Conservation (phyloP, 768 basidiomycete species). For the Amylocystis lapponica region DNA sequence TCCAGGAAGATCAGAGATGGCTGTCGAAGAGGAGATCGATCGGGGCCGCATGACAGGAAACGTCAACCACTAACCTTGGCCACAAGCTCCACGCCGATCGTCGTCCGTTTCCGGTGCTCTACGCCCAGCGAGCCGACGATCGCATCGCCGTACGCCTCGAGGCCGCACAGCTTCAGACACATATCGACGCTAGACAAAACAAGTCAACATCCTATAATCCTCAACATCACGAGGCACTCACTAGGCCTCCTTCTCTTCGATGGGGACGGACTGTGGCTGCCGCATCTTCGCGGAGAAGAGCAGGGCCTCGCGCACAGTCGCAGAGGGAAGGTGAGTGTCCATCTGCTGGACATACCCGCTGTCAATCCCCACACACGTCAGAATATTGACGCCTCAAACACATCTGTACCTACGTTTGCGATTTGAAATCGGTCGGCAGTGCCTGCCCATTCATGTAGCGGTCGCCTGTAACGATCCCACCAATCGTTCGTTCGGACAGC, state of each 20-base stretch:
- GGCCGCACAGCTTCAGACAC: conserved; percentile 56
- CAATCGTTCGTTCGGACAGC: conserved; percentile 34
- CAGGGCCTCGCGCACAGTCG: conserved; percentile 78
- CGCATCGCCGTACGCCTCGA: conserved; percentile 61
- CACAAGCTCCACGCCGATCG: conserved; percentile 83
- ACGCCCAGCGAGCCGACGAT: conserved; percentile 62
- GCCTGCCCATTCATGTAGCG: conserved; percentile 40
- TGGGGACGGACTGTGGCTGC: conserved; percentile 59
- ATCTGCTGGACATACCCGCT: conserved; percentile 85
- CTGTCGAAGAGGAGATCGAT: conserved; percentile 23
- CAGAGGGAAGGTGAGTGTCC: conserved; percentile 73
- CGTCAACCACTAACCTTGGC: conserved; percentile 42
- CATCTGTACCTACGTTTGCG: conserved; percentile 38
- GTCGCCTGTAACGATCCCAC: conserved; percentile 36
- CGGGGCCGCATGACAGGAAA: not conserved
- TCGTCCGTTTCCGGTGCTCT: conserved; percentile 75
- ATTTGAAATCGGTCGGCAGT: conserved; percentile 43
- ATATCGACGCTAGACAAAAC: conserved; percentile 40
- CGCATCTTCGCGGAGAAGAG: conserved; percentile 75
- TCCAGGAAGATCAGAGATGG: conserved; percentile 79
- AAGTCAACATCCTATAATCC: too few species aligned
- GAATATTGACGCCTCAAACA: not conserved
- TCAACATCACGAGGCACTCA: too few species aligned
- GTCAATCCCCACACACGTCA: not conserved
- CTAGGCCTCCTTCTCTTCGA: conserved; percentile 75